Conservation (phyloP, 306 rosid genomes). For the Cajanus cajan region DNA sequence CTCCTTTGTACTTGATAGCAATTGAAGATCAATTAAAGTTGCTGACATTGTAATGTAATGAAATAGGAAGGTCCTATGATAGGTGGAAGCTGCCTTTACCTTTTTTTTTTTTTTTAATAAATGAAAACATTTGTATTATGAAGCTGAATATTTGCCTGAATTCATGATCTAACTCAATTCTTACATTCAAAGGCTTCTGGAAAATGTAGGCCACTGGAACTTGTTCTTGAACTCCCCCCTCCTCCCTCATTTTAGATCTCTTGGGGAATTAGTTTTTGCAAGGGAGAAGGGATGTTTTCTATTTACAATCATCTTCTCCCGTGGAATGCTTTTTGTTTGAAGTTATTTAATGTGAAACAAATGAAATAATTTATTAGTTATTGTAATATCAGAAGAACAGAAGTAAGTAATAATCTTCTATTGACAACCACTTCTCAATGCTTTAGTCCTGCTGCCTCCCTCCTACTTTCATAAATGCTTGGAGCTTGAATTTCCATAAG, state of each 20-base stretch:
- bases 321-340: too few species aligned
- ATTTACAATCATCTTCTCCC: background rate
- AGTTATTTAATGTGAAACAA: too few species aligned
- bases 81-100: background rate
- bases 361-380: too few species aligned
- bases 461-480: too few species aligned
- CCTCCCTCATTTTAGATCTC: background rate
- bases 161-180: background rate
- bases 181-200: background rate
- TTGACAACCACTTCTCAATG: too few species aligned
- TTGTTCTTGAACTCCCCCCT: background rate
- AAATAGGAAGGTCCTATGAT: background rate
- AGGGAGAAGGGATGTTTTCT: background rate
- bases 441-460: too few species aligned
- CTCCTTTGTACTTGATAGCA: background rate
- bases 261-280: background rate
- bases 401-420: too few species aligned
- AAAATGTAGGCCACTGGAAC: background rate
- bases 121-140: background rate
- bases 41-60: background rate
- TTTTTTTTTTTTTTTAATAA: too few species aligned
- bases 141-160: background rate
- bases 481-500: too few species aligned
- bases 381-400: too few species aligned
- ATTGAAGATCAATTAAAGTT: background rate